These are phyloP conservation scores for Trichomonascaceae sp. DNA, from an alignment of 1,139 yeast genomes.

Conservation along the genomic window DNA sequence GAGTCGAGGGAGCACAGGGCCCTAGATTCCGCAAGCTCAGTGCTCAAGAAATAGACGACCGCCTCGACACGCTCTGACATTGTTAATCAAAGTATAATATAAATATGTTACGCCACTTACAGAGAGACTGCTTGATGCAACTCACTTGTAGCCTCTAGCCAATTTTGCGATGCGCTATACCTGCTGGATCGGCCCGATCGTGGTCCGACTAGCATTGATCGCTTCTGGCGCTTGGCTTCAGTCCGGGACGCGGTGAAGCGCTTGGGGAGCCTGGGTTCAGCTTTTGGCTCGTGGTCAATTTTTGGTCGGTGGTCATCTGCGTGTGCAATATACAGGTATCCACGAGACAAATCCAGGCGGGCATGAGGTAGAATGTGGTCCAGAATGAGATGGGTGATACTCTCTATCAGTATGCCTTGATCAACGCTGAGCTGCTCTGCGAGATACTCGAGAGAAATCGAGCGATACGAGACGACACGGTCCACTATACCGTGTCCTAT, in stretches of 20 bases:
- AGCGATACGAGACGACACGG: slow-evolving; percentile 28
- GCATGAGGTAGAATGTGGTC: slow-evolving; percentile 33
- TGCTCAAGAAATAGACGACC: slow-evolving; percentile 87
- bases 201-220: no score
- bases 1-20: slow-evolving; percentile 62
- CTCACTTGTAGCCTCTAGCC: no score
- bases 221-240: no score
- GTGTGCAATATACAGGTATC: slow-evolving; percentile 7
- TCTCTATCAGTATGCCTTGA: slow-evolving; percentile 27
- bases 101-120: no score
- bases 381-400: slow-evolving; percentile 32
- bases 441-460: slow-evolving; percentile 23
- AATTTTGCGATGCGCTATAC: no score
- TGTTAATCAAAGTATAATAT: no score
- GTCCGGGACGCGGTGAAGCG: no score
- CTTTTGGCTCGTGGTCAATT: neutral
- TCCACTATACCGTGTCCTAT: slow-evolving; percentile 26
- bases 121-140: no score
- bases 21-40: slow-evolving; percentile 80
- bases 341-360: slow-evolving; percentile 29
- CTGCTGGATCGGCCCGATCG: no score
- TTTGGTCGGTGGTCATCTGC: neutral
- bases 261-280: no score
- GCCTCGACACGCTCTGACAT: slow-evolving; percentile 69
- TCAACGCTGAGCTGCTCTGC: slow-evolving; percentile 18